Evolutionary conservation across 441 rosid species (phyloP), one percentile per base, ranked within the genome.

Genomic region (Melastoma candidum): DNA sequence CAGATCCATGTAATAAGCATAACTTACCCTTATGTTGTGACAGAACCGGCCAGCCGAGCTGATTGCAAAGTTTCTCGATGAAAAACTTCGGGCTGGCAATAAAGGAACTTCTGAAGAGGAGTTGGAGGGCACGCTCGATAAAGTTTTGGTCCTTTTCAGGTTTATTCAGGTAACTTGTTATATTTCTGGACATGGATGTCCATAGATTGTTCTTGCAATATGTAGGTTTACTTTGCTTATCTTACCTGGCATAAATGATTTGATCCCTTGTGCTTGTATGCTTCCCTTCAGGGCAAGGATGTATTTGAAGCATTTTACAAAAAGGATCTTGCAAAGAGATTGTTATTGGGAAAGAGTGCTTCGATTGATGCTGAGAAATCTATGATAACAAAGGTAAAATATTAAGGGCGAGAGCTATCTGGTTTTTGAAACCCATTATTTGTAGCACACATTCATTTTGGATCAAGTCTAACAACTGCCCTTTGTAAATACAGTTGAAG

Each of bases 61-160:
- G 63, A 93, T 93, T 44, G 97, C 99, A 7, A 93, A 93, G 73
- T 93, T 89, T 79, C 74, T 89, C 84, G 99, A 93, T 63, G 99
- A 89, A 69, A 93, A 93, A 71, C 93, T 93, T 64, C 97, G 97
- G 68, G 95, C 99, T 75, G 99, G 99, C 53, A 93, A 93, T 65
- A 93, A 93, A 81, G 97, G 95, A 71, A 89, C 95, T 56, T 89
- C 99, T 29, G 97, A 93, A 80, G 99, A 93, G 81, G 99, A 93
- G 74, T 75, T 93, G 78, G 99, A 93, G 94, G 80, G 83, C 47
- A 89, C 82, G 32, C 97, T 93, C 63, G 99, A 93, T 66, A 89
- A 82, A 80, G 97, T 89, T 57, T 77, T 93, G 79, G 96, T 93
- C 58, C 75, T 93, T 53, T 93, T 93, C 78, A 81, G 99, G 81